Base-by-base conservation (phyloP, 345 rosid genomes). In the Acer campestre region DNA sequence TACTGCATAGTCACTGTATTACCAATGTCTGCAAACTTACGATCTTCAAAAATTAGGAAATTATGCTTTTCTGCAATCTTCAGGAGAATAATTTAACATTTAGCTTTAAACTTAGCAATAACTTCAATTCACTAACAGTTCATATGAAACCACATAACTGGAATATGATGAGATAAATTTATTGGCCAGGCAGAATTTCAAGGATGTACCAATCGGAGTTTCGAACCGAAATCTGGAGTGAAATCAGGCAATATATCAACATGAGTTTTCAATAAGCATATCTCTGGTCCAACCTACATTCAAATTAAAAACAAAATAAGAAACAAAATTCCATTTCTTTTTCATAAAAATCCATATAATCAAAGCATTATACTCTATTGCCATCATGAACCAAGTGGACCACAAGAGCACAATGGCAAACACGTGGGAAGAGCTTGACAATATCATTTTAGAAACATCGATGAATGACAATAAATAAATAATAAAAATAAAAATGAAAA, bases 1-100 rank as follows among this genome's bases (percentile, higher is more conserved):
- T 91, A 92, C 83, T 96, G 99, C 99, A 96, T 90, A 9, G 99
- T 92, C 79, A 96, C 97, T 0, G 99, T 96, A 90, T 96, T 94
- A 64, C 99, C 99, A 83, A 96, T 96, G 82, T 94, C 99, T 4
- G 97, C 99, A 87, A 94, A 96, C 87, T 96, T 96, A 16, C 98
- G 93, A 82, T 96, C 99, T 77, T 96, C 99, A 80, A 96, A 96
- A 64, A 96, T 88, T 78, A 96, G 81, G 84, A 96, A 96, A 68
- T 92, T 91, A 74, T 92, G 84, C 81, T 88, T 90, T 25, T 96
- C 95, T 73, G 99, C 99, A 13, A 96, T 96, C 99, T 94, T 80
- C 48, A 23, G 25, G 6, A 16, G 12, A 71, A 51, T 46, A n/a
- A n/a, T n/a, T 11, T 42, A 61, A 61, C 10, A n/a, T 22, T 77